Percentiles rank a stretch among this genome's conserved stretches.
Conservation (phyloP, 2,329 filamentous ascomycete species). For the Bipolaris sorokiniana region DNA sequence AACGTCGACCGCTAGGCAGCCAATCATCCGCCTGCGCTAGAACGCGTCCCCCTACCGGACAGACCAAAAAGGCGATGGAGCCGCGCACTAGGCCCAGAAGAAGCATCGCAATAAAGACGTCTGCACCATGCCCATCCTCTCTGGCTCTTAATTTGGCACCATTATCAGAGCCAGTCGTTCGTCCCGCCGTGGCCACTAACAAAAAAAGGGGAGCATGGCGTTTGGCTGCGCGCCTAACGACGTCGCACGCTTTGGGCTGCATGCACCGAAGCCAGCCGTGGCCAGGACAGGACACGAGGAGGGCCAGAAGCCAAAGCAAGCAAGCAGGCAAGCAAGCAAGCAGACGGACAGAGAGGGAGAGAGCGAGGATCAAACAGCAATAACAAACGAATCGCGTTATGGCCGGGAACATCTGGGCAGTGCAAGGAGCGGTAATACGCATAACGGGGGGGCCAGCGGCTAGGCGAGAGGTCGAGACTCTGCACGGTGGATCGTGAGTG, state of each 20-base stretch:
- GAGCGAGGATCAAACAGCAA: constrained; percentile 2
- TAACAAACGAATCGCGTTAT: constrained; percentile 6
- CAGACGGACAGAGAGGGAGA: background rate
- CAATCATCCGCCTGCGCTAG: constrained; percentile 10
- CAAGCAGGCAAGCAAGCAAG: background rate
- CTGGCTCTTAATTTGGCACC: constrained; percentile 13
- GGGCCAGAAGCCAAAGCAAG: background rate
- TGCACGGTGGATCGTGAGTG: constrained; percentile 8
- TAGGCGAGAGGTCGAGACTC: constrained; percentile 17
- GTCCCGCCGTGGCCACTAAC: background rate
- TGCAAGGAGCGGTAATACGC: constrained; percentile 20
- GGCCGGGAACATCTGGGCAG: constrained; percentile 1
- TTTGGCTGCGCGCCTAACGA: background rate
- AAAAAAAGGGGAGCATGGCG: background rate
- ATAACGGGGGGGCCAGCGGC: constrained; percentile 11
- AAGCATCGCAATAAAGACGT: constrained; percentile 19
- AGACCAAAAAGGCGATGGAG: constrained; percentile 8
- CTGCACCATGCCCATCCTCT: constrained; percentile 17
- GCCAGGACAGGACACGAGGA: no score
- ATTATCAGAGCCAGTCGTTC: background rate
- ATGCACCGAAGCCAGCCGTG: background rate
- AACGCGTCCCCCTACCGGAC: constrained; percentile 7
- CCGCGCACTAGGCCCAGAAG: constrained; percentile 22
- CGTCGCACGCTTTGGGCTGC: background rate
- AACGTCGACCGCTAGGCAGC: constrained; percentile 1